phyloP scores from a whole-genome alignment of 441 rosid species.

The Flueggea neowawraea region DNA sequence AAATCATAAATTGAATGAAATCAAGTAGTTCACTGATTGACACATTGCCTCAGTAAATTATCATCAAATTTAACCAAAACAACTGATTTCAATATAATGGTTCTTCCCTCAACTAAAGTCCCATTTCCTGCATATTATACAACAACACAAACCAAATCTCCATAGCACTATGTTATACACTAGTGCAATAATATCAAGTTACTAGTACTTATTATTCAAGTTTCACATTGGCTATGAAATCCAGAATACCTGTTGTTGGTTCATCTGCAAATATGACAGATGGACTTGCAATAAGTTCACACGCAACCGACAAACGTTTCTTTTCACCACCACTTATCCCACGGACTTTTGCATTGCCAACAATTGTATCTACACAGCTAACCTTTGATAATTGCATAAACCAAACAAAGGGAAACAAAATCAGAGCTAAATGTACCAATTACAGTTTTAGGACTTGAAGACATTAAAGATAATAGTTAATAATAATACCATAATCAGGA shows the following conservation, averaged over 20 bases:
- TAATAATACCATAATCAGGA: too few species aligned
- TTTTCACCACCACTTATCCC: constrained; percentile 99
- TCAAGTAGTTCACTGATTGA: too few species aligned
- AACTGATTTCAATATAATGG: too few species aligned
- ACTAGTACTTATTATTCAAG: background rate
- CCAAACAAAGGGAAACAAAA: constrained; percentile 1
- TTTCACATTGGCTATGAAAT: constrained; percentile 10
- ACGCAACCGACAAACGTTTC: constrained; percentile 82
- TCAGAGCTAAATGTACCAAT: background rate
- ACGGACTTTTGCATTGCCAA: constrained; percentile 95
- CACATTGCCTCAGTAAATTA: too few species aligned
- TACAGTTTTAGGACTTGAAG: background rate
- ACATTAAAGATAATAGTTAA: too few species aligned
- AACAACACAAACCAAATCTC: too few species aligned
- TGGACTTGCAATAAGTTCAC: constrained; percentile 98
- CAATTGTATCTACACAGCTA: constrained; percentile 77
- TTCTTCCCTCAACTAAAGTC: too few species aligned
- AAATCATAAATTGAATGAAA: too few species aligned
- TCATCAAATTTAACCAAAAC: too few species aligned
- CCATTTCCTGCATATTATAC: too few species aligned
- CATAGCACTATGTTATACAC: too few species aligned
- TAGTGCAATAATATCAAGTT: too few species aligned
- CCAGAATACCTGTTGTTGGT: constrained; percentile 81
- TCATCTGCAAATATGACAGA: constrained; percentile 97
- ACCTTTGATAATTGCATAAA: constrained; percentile 51